A percentile compares a stretch with the other conserved stretches of the same genome.
Evolutionary conservation across 352 stramenopile genomes (phyloP).

Genomic region (Plasmopara muralis): DNA sequence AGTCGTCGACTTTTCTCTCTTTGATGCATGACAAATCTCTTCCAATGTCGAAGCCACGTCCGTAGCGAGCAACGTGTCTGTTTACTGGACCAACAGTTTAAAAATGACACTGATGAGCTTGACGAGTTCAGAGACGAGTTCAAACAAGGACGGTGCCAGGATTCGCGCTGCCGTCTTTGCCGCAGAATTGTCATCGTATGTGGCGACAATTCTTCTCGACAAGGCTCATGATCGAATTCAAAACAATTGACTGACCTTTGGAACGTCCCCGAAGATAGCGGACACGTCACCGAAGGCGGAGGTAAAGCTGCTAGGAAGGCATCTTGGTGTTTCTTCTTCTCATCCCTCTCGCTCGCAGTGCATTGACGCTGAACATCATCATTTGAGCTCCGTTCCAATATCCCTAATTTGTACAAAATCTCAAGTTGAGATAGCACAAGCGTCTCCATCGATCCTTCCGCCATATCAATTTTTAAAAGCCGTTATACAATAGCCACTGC

Average conservation of each 20-base stretch:
- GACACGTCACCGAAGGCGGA: conserved; percentile 11
- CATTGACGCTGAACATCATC: conserved; percentile 21
- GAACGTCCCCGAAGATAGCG: background rate
- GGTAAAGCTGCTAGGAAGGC: conserved; percentile 22
- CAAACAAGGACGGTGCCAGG: background rate
- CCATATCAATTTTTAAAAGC: conserved; percentile 1
- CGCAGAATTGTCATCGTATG: background rate
- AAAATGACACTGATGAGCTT: background rate
- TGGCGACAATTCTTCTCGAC: background rate
- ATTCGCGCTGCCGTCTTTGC: conserved; percentile 2
- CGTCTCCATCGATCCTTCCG: conserved; percentile 20
- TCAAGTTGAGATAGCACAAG: conserved; percentile 44
- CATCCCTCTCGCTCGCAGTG: conserved; percentile 12
- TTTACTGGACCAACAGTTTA: background rate
- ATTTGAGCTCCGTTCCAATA: conserved; percentile 28
- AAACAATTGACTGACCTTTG: conserved; percentile 2
- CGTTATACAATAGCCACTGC: background rate
- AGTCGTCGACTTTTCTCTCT: conserved; percentile 13
- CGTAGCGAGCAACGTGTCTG: conserved; percentile 7
- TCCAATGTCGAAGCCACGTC: conserved; percentile 30
- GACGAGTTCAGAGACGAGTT: conserved; percentile 9
- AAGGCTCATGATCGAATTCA: conserved; percentile 1
- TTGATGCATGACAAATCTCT: conserved; percentile 13
- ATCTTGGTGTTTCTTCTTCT: conserved; percentile 5
- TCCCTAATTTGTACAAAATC: conserved; percentile 40